A percentile compares a stretch with the other conserved stretches of the same genome.
Evolutionary conservation across 345 rosid species (phyloP).

Genomic region (Luvunga scandens): DNA sequence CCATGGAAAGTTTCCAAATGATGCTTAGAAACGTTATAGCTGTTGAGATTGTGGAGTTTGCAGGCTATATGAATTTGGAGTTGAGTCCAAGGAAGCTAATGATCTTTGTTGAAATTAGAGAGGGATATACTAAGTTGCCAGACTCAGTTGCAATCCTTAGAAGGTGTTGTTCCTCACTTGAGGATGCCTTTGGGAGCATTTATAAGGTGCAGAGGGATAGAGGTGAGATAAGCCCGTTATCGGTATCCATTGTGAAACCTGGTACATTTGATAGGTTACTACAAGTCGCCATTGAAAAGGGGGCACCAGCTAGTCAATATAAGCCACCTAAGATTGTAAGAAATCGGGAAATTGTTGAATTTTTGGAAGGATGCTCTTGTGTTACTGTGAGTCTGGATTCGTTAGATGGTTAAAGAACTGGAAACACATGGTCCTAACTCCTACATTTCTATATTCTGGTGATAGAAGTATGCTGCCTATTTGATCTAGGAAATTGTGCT

Average conservation of each 20-base stretch:
- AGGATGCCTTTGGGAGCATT: constrained; percentile 37
- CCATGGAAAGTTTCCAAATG: constrained; percentile 32
- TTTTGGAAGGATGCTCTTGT: constrained; percentile 37
- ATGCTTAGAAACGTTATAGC: constrained; percentile 23
- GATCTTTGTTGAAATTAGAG: constrained; percentile 35
- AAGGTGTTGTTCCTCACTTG: constrained; percentile 29
- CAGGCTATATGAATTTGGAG: constrained; percentile 30
- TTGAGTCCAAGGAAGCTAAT: constrained; percentile 29
- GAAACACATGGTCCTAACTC: not conserved
- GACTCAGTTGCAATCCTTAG: constrained; percentile 17
- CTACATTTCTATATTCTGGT: not conserved
- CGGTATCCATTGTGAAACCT: constrained; percentile 30
- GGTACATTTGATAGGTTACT: constrained; percentile 42
- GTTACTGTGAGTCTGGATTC: constrained; percentile 19
- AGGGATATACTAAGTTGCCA: constrained; percentile 8
- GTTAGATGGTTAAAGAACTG: not conserved
- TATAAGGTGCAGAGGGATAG: constrained; percentile 39
- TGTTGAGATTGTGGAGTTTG: constrained; percentile 35
- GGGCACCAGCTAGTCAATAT: constrained; percentile 50
- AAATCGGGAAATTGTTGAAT: constrained; percentile 26
- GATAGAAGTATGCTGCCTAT: not conserved
- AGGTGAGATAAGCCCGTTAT: constrained; percentile 34
- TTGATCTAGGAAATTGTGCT: not conserved
- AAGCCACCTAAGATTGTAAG: constrained; percentile 51
- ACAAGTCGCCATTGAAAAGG: constrained; percentile 29